Evolutionary conservation across 2,329 filamentous ascomycete genomes (phyloP), one percentile per base, ranked within the genome.

Genomic region (Monilinia aucupariae): DNA sequence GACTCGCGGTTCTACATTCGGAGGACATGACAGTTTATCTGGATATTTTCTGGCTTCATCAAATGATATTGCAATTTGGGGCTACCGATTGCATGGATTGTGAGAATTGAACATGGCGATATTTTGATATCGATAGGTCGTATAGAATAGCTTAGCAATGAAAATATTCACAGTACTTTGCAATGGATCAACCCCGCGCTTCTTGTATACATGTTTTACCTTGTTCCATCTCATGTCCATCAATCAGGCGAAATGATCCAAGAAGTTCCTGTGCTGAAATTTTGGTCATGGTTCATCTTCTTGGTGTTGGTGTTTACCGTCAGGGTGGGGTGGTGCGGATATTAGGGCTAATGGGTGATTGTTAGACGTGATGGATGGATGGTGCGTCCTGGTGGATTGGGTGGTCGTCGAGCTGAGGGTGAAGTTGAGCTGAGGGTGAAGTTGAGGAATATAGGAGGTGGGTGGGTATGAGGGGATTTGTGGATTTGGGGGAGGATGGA

Each of bases 81-180:
- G 25, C 17, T 45, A 32, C 34, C 27, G 6, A 17, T 47, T 56
- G 53, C 53, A 47, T 47, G 15, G 12, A 17, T 13, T 56, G 27
- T 56, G 41, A n/a, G 30, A 12, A 22, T 45, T 55, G 20, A n/a
- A 43, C 15, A 34, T 32, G 25, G 20, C 43, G 10, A 32, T 51
- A 51, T 39, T 6, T 6, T 43, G 20, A 43, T 43, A 8, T 3
- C 17, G 48, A 32, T 30, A 8, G 37, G 39, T n/a, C 3, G 20
- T 55, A 55, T 30, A 45, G 27, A 34, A 56, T 56, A 47, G 41
- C 27, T 47, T 25, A 47, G 41, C 53, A 56, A 56, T 56, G 41
- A 56, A 47, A 47, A 34, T 13, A 34, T 47, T 47, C 17, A 56
- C 27, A 45, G 12, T 22, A 20, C 39, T 10, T 43, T 10, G 15